phyloP scores from a whole-genome alignment of 345 rosid species.

The Linum trigynum region DNA sequence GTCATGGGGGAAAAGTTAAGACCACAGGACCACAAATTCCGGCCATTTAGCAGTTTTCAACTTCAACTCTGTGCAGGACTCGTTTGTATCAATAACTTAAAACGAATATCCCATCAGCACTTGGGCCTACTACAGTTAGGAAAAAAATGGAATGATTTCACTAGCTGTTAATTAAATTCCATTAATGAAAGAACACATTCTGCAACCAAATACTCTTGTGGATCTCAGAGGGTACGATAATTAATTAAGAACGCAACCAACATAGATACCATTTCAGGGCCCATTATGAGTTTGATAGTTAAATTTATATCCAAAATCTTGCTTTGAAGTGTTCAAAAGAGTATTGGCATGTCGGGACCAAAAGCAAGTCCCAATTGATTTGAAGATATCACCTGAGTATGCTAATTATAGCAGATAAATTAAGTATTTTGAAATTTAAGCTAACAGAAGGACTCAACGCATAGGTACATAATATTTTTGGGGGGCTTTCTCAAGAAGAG shows the following conservation, averaged over 20 bases:
- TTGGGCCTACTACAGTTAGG: too few species aligned
- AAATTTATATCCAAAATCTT: not conserved
- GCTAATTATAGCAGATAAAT: not conserved
- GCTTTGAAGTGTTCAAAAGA: not conserved
- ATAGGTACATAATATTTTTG: too few species aligned
- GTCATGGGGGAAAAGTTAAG: slow-evolving; percentile 2
- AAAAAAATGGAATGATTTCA: too few species aligned
- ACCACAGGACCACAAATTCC: not conserved
- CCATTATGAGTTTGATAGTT: not conserved
- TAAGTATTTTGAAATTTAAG: not conserved
- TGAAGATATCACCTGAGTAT: not conserved
- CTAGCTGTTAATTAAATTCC: too few species aligned
- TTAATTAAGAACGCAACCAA: too few species aligned
- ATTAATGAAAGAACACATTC: too few species aligned
- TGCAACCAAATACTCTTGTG: too few species aligned
- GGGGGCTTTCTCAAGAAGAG: too few species aligned
- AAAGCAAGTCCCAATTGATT: not conserved
- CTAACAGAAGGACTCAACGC: too few species aligned
- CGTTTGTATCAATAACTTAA: not conserved
- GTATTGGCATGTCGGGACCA: not conserved
- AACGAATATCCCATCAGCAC: too few species aligned
- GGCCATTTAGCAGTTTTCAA: not conserved
- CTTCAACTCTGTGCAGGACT: not conserved
- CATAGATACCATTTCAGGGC: too few species aligned
- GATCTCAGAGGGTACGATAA: too few species aligned